Evolutionary conservation across 805 yeast species (phyloP), one percentile per base, ranked within the genome.

Genomic region (Ogataea neopini): DNA sequence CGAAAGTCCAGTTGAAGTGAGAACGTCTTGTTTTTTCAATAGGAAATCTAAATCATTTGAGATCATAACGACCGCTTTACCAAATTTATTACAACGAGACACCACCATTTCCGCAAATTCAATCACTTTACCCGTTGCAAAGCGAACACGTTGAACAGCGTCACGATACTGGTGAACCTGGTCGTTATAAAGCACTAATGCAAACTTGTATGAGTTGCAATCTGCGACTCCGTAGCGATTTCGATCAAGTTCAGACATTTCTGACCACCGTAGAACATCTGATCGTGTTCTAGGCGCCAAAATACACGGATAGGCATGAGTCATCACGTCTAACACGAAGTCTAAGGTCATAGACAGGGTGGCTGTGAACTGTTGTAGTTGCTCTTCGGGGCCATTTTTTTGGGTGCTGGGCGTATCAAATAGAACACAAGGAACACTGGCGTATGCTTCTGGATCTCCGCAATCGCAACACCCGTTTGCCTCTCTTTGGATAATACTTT

Each of bases 381-480:
- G 64, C 10, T 72, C 80, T 1, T 57, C 62, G 0, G 87, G 81
- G 9, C 84, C 47, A 1, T 53, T 53, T 15, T 49, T 45, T 14
- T 40, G 45, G 10, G 37, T 25, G 11, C 25, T 23, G 4, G 32
- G 39, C 0, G 48, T 20, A 2, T 44, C 46, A 38, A 64, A 67
- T 40, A 73, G 61, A 15, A 72, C 71, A 62, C 96, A 88, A 11
- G 69, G 59, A 36, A 81, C 69, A 1, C 73, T 66, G 13, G 64
- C 64, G 90, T 95, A 89, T 0, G 95, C 95, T 59, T 87, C 96
- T 0, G 82, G 79, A 59, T 89, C 96, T 3, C 96, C 96, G 64
- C 96, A 88, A 60, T 88, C 96, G 63, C 95, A 86, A 15, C 84
- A 86, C 0, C 94, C 94, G 32, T 91, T 79, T 49, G 75, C 85